Evolutionary conservation across 2,329 filamentous ascomycete species (phyloP).

Genomic region (Fusarium oxysporum): DNA sequence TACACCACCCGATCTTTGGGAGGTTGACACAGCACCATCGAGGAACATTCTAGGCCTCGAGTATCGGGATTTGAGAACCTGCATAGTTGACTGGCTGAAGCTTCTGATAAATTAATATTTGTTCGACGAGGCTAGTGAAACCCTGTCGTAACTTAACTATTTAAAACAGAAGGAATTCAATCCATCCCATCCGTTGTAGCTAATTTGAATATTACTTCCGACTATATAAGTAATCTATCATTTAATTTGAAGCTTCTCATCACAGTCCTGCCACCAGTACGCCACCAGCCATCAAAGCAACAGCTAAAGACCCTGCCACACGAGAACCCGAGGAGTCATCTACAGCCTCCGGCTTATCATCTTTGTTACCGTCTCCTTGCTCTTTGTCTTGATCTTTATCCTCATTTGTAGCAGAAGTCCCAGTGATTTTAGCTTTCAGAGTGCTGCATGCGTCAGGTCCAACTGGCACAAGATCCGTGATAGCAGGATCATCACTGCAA

Average conservation of each 20-base stretch:
- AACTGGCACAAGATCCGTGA: constrained; percentile 1
- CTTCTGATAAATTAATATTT: neutral
- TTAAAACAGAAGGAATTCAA: neutral
- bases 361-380: too few relatives aligned
- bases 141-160: neutral
- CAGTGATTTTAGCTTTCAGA: too few relatives aligned
- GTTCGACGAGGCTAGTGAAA: neutral
- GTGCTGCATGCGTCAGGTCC: neutral
- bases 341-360: too few relatives aligned
- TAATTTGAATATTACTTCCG: neutral
- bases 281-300: neutral
- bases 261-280: neutral
- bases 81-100: neutral
- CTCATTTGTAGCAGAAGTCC: too few relatives aligned
- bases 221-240: neutral
- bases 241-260: neutral
- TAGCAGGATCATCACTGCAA: neutral
- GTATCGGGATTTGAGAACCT: neutral
- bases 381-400: too few relatives aligned
- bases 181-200: neutral
- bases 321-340: too few relatives aligned
- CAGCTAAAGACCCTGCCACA: too few relatives aligned
- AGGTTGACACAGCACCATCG: neutral
- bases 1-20: neutral
- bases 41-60: fast-evolving